phyloP scores from a whole-genome alignment of 345 rosid genomes.

The Barbarea vulgaris region DNA sequence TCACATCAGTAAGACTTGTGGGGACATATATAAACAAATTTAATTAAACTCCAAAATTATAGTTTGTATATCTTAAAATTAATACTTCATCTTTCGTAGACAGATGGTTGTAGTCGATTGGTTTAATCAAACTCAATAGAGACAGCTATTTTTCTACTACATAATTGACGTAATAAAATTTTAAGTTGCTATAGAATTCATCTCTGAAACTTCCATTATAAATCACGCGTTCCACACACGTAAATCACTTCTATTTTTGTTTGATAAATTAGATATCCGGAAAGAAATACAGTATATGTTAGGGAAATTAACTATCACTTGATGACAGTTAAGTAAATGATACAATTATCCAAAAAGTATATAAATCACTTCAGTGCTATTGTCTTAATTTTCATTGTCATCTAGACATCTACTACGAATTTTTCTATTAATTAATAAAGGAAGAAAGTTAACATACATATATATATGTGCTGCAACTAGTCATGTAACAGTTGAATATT shows the following conservation, averaged over 20 bases:
- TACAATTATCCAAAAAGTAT: neutral
- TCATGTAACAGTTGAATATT: neutral
- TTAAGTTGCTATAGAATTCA: neutral
- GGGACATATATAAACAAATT: neutral
- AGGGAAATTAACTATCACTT: neutral
- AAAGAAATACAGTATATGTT: neutral
- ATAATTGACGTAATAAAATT: neutral
- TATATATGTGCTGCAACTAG: constrained; percentile 7
- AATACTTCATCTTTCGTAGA: constrained; percentile 1
- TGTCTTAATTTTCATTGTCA: neutral
- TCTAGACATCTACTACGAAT: neutral
- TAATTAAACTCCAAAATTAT: neutral
- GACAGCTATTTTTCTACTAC: neutral
- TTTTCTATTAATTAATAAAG: neutral
- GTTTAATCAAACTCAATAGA: neutral
- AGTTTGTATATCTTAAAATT: constrained; percentile 6
- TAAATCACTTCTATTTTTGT: too few species aligned
- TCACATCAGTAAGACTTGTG: neutral
- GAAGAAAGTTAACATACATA: neutral
- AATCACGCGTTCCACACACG: neutral
- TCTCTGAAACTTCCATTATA: neutral
- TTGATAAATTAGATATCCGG: neutral
- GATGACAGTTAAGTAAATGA: neutral
- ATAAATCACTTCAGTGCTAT: neutral
- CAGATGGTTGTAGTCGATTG: neutral